Conservation (phyloP, 2,329 filamentous ascomycete genomes). For the Calonectria henricotiae region DNA sequence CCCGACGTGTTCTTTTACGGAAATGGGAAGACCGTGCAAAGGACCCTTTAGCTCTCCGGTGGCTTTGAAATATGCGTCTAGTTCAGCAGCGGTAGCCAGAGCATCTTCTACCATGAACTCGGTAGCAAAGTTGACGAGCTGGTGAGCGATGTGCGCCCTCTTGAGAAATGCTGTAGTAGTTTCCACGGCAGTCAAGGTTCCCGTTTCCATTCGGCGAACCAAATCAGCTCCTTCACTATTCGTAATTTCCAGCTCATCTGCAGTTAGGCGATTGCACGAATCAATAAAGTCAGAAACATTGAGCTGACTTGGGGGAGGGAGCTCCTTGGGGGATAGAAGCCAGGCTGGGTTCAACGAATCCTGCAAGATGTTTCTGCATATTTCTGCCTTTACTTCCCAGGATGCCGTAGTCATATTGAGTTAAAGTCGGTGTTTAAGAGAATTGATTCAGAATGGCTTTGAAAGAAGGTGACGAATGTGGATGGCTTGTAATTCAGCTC, state of each 20-base stretch:
- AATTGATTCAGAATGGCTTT: not conserved
- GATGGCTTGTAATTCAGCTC: not conserved
- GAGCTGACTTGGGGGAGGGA: conserved; percentile 20
- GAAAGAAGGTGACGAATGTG: not conserved
- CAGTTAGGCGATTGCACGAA: not conserved
- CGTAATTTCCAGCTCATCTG: conserved; percentile 27
- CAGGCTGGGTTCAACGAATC: conserved; percentile 31
- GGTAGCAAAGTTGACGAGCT: conserved; percentile 44
- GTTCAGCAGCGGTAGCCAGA: conserved; percentile 28
- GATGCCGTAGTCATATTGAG: not conserved
- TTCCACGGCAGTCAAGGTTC: conserved; percentile 26
- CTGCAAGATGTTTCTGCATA: conserved; percentile 25
- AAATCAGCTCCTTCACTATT: conserved; percentile 3
- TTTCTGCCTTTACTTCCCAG: conserved; percentile 37
- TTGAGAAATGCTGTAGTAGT: conserved; percentile 42
- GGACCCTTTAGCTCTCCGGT: conserved; percentile 28
- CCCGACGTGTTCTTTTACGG: conserved; percentile 46
- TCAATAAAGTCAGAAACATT: conserved; percentile 18
- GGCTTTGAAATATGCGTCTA: conserved; percentile 39
- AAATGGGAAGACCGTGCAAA: conserved; percentile 44
- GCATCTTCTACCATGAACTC: conserved; percentile 46
- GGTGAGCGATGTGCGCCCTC: conserved; percentile 42
- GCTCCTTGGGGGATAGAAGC: conserved; percentile 29
- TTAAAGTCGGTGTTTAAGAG: not conserved
- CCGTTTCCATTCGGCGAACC: conserved; percentile 17